These are phyloP conservation scores for Solanum bulbocastanum DNA, from an alignment of 257 asterid species.

Conservation along the genomic window DNA sequence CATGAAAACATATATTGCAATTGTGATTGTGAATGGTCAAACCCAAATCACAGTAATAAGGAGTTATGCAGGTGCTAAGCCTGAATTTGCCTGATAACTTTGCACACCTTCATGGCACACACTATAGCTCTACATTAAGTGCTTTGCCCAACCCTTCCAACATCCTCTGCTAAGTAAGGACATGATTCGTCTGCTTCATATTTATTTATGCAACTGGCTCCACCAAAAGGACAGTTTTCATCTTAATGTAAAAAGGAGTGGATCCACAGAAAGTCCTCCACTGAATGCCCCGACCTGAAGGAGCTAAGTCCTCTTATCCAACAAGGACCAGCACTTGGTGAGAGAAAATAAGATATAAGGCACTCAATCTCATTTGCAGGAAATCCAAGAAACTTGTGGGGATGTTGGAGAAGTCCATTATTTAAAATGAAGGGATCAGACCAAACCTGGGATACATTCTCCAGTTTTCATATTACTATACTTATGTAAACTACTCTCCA, in stretches of 20 bases:
- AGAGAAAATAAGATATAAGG: not conserved
- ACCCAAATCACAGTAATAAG: not conserved
- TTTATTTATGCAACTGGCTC: not conserved
- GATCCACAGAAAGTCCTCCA: not conserved
- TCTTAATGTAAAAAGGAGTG: not conserved
- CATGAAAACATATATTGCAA: not conserved
- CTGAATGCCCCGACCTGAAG: not conserved
- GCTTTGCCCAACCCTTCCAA: not conserved
- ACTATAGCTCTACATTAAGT: not conserved
- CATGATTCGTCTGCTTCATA: not conserved
- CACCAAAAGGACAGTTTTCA: not conserved
- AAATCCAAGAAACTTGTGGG: not conserved
- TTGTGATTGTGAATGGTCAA: not conserved
- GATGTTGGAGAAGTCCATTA: not conserved
- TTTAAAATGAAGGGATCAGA: not conserved
- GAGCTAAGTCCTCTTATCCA: not conserved
- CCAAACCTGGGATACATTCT: not conserved
- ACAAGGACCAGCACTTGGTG: not conserved
- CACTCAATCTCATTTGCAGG: not conserved
- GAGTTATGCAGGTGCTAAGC: not conserved
- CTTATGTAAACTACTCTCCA: not conserved
- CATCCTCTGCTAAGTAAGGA: not conserved
- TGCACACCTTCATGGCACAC: not conserved
- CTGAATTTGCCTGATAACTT: not conserved
- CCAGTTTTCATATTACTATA: not conserved